Evolutionary conservation across 768 basidiomycete species (phyloP).

Genomic region (Trametes cingulata): DNA sequence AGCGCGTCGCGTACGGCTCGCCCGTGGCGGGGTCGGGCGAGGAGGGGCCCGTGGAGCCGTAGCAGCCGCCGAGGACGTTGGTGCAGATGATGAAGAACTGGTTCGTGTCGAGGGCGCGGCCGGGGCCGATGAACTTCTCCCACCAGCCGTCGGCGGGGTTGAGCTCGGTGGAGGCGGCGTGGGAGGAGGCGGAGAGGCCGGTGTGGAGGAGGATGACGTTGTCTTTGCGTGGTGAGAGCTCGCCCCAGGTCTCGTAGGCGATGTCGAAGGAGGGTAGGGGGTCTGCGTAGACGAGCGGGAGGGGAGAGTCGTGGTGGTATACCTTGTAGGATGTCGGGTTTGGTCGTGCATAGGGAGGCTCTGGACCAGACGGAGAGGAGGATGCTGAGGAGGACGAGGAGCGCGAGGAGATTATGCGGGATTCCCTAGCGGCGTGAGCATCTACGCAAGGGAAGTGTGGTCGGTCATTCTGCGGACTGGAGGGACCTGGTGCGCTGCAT

Average conservation of each 20-base stretch:
- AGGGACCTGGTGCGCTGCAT: slow-evolving; percentile 13
- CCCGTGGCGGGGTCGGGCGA: slow-evolving; percentile 71
- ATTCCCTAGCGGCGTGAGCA: slow-evolving; percentile 73
- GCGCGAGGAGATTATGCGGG: slow-evolving; percentile 43
- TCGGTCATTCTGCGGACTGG: slow-evolving; percentile 15
- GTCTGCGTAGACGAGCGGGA: slow-evolving; percentile 61
- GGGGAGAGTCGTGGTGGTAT: slow-evolving; percentile 60
- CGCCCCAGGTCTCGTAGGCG: slow-evolving; percentile 99
- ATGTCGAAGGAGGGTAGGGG: slow-evolving; percentile 75
- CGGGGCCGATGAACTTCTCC: slow-evolving; percentile 98
- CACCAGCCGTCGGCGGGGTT: slow-evolving; percentile 95
- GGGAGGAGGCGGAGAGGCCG: slow-evolving; percentile 93
- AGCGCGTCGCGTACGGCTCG: slow-evolving; percentile 81
- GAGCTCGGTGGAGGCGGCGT: slow-evolving; percentile 77
- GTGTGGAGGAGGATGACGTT: slow-evolving; percentile 97
- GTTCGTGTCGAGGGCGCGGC: slow-evolving; percentile 90
- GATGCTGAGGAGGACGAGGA: slow-evolving; percentile 22
- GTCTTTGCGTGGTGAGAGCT: slow-evolving; percentile 69
- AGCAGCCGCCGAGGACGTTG: slow-evolving; percentile 96
- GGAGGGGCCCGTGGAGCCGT: slow-evolving; percentile 95
- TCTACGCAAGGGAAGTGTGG: slow-evolving; percentile 75
- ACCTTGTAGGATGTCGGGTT: slow-evolving; percentile 70
- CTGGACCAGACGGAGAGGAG: slow-evolving; percentile 58
- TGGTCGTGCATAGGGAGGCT: slow-evolving; percentile 81
- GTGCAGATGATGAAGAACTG: slow-evolving; percentile 93